Evolutionary conservation across 139 green algal genomes (phyloP).

Genomic region (Chlamydomonas eustigma): DNA sequence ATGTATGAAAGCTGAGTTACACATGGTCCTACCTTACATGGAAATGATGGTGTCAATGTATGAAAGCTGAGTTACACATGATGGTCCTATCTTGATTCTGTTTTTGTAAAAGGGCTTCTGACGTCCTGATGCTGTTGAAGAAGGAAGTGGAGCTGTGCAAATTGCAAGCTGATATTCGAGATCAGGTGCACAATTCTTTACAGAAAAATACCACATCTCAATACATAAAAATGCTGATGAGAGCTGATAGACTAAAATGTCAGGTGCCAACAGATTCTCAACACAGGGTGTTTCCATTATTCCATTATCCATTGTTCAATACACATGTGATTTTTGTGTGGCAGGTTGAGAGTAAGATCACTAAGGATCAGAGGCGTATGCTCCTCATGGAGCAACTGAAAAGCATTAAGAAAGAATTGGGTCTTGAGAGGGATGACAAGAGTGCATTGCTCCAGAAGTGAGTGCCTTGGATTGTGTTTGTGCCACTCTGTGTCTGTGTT

Average conservation of each 20-base stretch:
- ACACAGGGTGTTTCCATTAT: no score
- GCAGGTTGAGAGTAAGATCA: constrained; percentile 97
- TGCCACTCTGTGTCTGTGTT: not conserved
- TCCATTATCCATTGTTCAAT: no score
- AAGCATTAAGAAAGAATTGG: constrained; percentile 96
- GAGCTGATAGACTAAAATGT: no score
- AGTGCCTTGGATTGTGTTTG: not conserved
- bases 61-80: no score
- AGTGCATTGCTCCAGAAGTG: constrained; percentile 78
- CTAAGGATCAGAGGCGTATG: constrained; percentile 90
- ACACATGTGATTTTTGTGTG: no score
- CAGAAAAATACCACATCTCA: no score
- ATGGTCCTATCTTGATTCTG: no score
- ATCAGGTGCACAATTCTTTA: constrained; percentile 66
- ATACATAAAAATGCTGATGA: no score
- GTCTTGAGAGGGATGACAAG: constrained; percentile 97
- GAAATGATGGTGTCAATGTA: no score
- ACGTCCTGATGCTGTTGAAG: constrained; percentile 74
- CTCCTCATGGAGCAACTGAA: constrained; percentile 98
- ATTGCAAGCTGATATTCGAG: constrained; percentile 84
- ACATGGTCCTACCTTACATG: no score
- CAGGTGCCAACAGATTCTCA: no score
- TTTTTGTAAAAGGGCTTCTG: constrained; percentile 17
- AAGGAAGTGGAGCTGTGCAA: constrained; percentile 97
- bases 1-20: no score